Evolutionary conservation across 495 filamentous ascomycete species (phyloP), one percentile per base, ranked within the genome.

Genomic region (Lophiostoma macrostomum): DNA sequence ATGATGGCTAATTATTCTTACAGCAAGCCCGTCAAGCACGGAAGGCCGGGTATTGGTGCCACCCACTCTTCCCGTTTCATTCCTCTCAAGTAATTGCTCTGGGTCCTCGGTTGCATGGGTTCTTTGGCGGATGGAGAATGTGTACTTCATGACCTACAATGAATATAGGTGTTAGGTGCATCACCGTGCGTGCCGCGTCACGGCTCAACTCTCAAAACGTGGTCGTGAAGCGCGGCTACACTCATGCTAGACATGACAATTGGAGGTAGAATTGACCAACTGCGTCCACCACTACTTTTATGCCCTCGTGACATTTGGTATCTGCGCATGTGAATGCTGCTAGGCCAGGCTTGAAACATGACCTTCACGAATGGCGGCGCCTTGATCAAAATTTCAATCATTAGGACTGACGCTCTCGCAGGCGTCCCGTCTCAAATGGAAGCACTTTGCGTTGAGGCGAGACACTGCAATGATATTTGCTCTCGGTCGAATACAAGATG

Each of bases 21-120:
- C 68, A 96, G 90, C 86, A 94, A 93, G 79, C 93, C 93, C 64
- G 93, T 98, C 81, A 98, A 97, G 88, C 93, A 98, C 85, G 93
- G 93, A 83, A 79, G 93, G 76, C 93, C 93, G 68, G 93, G 93
- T 95, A 98, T 98, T 76, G 93, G 93, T 91, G 93, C 93, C 67
- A 98, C 93, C 63, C 93, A 98, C 85, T 96, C 91, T 81, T 97
- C 94, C 74, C 88, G 93, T 83, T 97, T 97, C 83, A 97, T 97
- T 83, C 91, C 91, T 75, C 84, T 97, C 69, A 97, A 96, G 82
- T 96, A 95, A 84, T 50, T 48, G 46, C 43, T 54, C 31, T 58
- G 53, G 53, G 49, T 54, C 30, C 35, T 58, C 23, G 60, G 49
- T 46, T 63, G 60, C 54, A 63, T 63, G 60, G 60, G 47, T 63